Base-by-base conservation (phyloP, 176 grass and related monocot genomes). In the Aechmea fasciata region DNA sequence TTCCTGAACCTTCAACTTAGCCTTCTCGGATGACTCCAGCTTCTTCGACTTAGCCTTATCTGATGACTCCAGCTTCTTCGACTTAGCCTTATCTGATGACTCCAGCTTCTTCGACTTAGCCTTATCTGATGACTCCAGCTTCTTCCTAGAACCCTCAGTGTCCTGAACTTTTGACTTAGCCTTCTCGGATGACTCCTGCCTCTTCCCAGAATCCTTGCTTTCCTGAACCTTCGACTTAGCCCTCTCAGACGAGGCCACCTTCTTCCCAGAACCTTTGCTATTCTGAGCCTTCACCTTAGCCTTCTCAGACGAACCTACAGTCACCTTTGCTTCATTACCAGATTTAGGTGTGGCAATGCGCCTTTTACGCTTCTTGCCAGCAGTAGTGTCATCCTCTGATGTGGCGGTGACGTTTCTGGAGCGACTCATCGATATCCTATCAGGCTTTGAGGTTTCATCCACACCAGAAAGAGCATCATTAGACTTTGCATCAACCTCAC, bases 361-460 rank as follows among this genome's bases (percentile, higher is more conserved):
- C 73, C 22, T 76, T 14, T 77, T 80, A 48, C 57, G 63, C 47
- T 69, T 50, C 18, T 68, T 78, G 47, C 54, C 64, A 53, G 68
- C 69, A 71, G 26, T 76, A 18, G 71, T 61, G 25, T 87, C 76
- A 70, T 87, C 84, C 75, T 76, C 76, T 28, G 75, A 13, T 78
- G 71, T 90, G 69, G 33, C 51, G 8, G 19, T 66, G 70, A 33
- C 75, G 50, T 73, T 79, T 65, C 66, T 65, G 28, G 75, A 80
- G 72, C 47, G 68, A 29, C 83, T 73, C 47, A 77, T 53, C 18
- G 13, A 51, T 14, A 15, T 75, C 51, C 64, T 77, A 33, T 50
- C 64, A 68, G 13, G 11, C 48, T 76, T 68, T 29, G 47, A 18
- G 24, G 70, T 14, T 47, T 81, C 71, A 66, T 78, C 71, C 20